A percentile compares a stretch with the other conserved stretches of the same genome.
phyloP scores from a whole-genome alignment of 1,284 basidiomycete species.

The Thelephora terrestris region DNA sequence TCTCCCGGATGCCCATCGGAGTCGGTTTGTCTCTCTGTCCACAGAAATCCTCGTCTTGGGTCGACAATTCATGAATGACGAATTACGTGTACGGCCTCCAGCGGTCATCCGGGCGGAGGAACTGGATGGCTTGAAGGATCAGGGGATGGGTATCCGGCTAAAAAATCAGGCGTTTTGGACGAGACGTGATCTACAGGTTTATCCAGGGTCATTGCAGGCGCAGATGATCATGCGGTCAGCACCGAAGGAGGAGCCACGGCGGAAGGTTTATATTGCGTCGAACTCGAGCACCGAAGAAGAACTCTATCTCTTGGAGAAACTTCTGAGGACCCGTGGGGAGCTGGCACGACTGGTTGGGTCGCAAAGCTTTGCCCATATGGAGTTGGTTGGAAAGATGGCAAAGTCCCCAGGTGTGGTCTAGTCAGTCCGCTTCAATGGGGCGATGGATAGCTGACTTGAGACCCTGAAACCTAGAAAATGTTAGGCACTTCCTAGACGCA shows the following conservation, averaged over 20 bases:
- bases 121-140: constrained; percentile 57
- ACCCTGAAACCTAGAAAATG: constrained; percentile 62
- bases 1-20: constrained; percentile 68
- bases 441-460: constrained; percentile 7
- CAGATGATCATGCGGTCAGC: constrained; percentile 89
- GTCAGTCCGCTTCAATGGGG: too few relatives aligned
- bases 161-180: constrained; percentile 67
- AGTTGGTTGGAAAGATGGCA: constrained; percentile 90
- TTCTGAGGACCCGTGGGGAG: constrained; percentile 68
- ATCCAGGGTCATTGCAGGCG: constrained; percentile 80
- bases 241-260: constrained; percentile 71
- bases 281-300: constrained; percentile 64
- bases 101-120: constrained; percentile 58
- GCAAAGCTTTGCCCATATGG: constrained; percentile 76
- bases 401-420: constrained; percentile 64
- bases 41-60: constrained; percentile 88
- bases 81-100: constrained; percentile 48
- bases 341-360: constrained; percentile 77
- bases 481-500: constrained; percentile 72
- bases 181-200: constrained; percentile 60
- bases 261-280: constrained; percentile 69
- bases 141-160: constrained; percentile 57
- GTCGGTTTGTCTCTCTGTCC: constrained; percentile 83
- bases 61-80: constrained; percentile 72
- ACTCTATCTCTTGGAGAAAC: constrained; percentile 63